These are phyloP conservation scores for Candida sanyaensis DNA, from an alignment of 1,139 yeast genomes.

Conservation along the genomic window DNA sequence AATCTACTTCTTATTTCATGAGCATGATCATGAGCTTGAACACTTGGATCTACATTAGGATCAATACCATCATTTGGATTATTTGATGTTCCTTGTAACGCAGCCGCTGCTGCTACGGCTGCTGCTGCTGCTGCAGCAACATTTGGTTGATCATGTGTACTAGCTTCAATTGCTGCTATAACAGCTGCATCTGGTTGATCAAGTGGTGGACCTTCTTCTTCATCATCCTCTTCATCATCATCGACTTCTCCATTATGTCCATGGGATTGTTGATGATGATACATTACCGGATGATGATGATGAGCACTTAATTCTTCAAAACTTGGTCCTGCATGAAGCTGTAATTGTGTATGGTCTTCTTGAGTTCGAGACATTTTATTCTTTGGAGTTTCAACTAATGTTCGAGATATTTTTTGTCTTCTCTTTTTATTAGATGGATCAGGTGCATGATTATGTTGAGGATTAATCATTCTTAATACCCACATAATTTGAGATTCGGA, in stretches of 20 bases:
- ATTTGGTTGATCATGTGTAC: conserved; percentile 22
- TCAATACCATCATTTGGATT: conserved; percentile 29
- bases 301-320: conserved; percentile 5
- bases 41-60: conserved; percentile 49
- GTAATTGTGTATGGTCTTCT: conserved; percentile 17
- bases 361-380: conserved; percentile 23
- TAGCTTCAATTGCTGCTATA: conserved; percentile 45
- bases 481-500: conserved; percentile 35
- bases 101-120: conserved; percentile 20
- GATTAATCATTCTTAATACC: conserved; percentile 53
- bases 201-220: conserved; percentile 18
- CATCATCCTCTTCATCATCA: neutral
- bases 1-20: conserved; percentile 21
- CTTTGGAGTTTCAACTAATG: conserved; percentile 49
- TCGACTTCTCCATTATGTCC: conserved; percentile 15
- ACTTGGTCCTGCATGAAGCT: conserved; percentile 13
- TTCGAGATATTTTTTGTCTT: conserved; percentile 41
- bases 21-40: conserved; percentile 46
- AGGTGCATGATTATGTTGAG: conserved; percentile 49
- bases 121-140: conserved; percentile 37
- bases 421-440: conserved; percentile 43
- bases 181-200: conserved; percentile 38
- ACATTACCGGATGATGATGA: conserved; percentile 6
- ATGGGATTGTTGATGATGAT: conserved; percentile 21
- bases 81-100: conserved; percentile 19